phyloP scores from a whole-genome alignment of 2,329 filamentous ascomycete genomes.

The Daldinia eschscholtzii region DNA sequence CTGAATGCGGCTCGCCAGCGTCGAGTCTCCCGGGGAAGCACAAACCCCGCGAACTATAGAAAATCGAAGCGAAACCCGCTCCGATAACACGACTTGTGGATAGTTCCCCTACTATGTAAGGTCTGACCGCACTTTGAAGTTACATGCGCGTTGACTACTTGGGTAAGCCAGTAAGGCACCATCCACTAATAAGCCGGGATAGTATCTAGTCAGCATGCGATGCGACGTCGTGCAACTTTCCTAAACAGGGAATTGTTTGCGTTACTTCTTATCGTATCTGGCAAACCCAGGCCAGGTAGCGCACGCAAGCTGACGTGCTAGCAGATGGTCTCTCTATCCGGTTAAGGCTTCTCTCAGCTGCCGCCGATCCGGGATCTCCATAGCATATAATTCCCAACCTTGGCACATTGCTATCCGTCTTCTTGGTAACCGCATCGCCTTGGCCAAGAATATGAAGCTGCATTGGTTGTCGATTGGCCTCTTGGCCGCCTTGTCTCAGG shows the following conservation, averaged over 20 bases:
- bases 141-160: background rate
- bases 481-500: slow-evolving; percentile 32
- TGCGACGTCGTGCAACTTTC: slow-evolving; percentile 27
- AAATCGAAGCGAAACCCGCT: slow-evolving; percentile 2
- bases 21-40: background rate
- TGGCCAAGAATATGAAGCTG: slow-evolving; percentile 33
- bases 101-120: background rate
- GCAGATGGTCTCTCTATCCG: background rate
- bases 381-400: slow-evolving; percentile 16
- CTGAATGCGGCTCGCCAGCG: background rate
- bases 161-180: slow-evolving; percentile 4
- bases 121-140: slow-evolving; percentile 23
- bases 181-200: slow-evolving; percentile 29
- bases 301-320: slow-evolving; percentile 14
- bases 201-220: slow-evolving; percentile 25
- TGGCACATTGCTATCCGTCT: background rate
- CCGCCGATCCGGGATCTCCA: slow-evolving; percentile 20
- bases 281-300: background rate
- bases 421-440: slow-evolving; percentile 9
- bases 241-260: slow-evolving; percentile 22
- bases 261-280: slow-evolving; percentile 25
- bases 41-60: background rate
- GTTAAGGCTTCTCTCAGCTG: slow-evolving; percentile 7
- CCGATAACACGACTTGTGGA: background rate
- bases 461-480: slow-evolving; percentile 39